Percentiles rank a stretch among this genome's conserved stretches.
phyloP scores from a whole-genome alignment of 1,284 basidiomycete species.

The Waitea zeae region DNA sequence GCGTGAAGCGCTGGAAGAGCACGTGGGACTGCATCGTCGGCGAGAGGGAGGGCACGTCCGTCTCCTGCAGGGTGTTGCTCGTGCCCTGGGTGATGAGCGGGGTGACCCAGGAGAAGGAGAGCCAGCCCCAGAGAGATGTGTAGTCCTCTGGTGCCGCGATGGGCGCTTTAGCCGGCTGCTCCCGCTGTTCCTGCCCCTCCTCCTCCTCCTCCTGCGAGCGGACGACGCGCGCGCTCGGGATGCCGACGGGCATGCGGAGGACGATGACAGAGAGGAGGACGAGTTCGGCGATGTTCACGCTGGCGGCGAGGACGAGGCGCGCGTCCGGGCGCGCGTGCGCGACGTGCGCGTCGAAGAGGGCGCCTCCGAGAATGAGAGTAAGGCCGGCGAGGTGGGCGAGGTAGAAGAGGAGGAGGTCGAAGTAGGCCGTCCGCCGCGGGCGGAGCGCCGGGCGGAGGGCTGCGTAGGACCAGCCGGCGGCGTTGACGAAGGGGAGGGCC shows the following conservation, averaged over 20 bases:
- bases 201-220: conserved; percentile 27
- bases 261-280: conserved; percentile 22
- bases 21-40: conserved; percentile 51
- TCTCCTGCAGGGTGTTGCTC: conserved; percentile 41
- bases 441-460: conserved; percentile 20
- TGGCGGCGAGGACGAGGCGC: too few relatives aligned
- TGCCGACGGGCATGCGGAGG: conserved; percentile 35
- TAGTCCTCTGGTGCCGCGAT: conserved; percentile 71
- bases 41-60: conserved; percentile 57
- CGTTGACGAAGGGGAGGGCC: conserved; percentile 17
- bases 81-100: conserved; percentile 46
- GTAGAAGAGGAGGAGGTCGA: conserved; percentile 35
- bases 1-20: conserved; percentile 42
- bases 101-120: conserved; percentile 69
- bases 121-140: conserved; percentile 58
- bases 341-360: conserved; percentile 26
- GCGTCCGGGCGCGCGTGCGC: conserved; percentile 17
- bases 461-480: conserved; percentile 40
- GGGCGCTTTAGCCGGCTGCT: too few relatives aligned
- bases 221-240: conserved; percentile 33
- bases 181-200: too few relatives aligned
- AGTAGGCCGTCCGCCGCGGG: conserved; percentile 27
- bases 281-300: conserved; percentile 26
- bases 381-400: conserved; percentile 23
- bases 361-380: conserved; percentile 26